These are phyloP conservation scores for Azolla pinnata DNA, from an alignment of 75 land plant genomes.

Conservation along the genomic window DNA sequence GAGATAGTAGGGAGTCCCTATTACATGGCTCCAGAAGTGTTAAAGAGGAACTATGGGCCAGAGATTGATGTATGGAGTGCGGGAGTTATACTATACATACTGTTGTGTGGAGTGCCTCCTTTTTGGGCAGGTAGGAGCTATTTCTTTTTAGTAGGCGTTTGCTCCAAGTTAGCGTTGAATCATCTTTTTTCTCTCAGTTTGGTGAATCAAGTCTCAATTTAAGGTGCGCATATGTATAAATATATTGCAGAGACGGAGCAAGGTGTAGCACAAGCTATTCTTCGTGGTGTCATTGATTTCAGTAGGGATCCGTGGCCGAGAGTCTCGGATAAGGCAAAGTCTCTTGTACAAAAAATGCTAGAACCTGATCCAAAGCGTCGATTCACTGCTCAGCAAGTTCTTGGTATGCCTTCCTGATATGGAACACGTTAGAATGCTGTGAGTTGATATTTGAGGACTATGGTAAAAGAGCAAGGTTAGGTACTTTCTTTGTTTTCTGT, in stretches of 20 bases:
- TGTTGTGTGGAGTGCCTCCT: conserved; percentile 68
- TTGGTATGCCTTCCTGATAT: conserved; percentile 20
- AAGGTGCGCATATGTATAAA: too few species aligned
- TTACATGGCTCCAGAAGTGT: conserved; percentile 79
- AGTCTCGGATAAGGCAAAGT: conserved; percentile 48
- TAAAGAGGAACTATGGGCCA: conserved; percentile 54
- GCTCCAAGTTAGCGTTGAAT: not conserved
- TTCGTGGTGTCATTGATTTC: conserved; percentile 50
- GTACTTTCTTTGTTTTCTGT: too few species aligned
- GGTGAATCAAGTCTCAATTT: not conserved
- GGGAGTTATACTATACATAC: conserved; percentile 40
- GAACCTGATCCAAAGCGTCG: conserved; percentile 52
- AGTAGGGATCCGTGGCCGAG: conserved; percentile 66
- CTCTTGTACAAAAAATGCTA: conserved; percentile 44
- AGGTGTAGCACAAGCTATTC: conserved; percentile 66
- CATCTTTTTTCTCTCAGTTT: not conserved
- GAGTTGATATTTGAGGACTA: too few species aligned
- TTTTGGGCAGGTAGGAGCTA: conserved; percentile 66
- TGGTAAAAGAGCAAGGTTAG: too few species aligned
- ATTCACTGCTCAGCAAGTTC: conserved; percentile 56
- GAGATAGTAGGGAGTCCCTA: conserved; percentile 78
- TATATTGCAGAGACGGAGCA: conserved; percentile 47
- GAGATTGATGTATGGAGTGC: conserved; percentile 70
- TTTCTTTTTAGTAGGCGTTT: too few species aligned
- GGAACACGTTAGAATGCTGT: too few species aligned